Conservation (phyloP, 78 protist species). For the Dictyostelium capitatum region DNA sequence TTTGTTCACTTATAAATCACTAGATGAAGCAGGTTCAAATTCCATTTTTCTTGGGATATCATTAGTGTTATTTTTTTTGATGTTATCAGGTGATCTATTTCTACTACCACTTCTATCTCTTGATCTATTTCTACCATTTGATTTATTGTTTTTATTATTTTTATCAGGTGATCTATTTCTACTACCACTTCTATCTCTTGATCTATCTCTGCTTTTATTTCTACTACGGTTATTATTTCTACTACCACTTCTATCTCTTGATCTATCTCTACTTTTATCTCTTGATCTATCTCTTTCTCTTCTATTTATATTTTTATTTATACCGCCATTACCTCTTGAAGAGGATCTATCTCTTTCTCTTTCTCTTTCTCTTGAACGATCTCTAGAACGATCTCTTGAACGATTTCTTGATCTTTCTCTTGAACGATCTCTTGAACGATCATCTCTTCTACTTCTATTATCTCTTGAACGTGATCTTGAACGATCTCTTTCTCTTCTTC, state of each 20-base stretch:
- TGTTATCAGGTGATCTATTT: constrained; percentile 1
- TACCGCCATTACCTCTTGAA: neutral
- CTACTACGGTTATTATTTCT: neutral
- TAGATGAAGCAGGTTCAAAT: too few relatives aligned
- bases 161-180: constrained; percentile 11
- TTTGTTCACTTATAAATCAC: too few relatives aligned
- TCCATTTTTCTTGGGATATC: too few relatives aligned
- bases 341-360: neutral
- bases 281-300: constrained; percentile 1
- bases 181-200: neutral
- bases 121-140: neutral
- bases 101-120: neutral
- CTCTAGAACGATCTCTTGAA: neutral
- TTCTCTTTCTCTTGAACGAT: constrained; percentile 1
- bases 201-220: constrained; percentile 6
- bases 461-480: constrained; percentile 8
- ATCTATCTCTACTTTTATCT: neutral
- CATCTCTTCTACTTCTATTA: neutral
- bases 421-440: constrained; percentile 1
- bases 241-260: neutral
- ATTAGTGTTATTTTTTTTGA: neutral
- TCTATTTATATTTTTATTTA: neutral
- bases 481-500: neutral
- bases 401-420: neutral
- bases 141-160: neutral